phyloP scores from a whole-genome alignment of 768 basidiomycete species.

The Suillus fuscotomentosus region DNA sequence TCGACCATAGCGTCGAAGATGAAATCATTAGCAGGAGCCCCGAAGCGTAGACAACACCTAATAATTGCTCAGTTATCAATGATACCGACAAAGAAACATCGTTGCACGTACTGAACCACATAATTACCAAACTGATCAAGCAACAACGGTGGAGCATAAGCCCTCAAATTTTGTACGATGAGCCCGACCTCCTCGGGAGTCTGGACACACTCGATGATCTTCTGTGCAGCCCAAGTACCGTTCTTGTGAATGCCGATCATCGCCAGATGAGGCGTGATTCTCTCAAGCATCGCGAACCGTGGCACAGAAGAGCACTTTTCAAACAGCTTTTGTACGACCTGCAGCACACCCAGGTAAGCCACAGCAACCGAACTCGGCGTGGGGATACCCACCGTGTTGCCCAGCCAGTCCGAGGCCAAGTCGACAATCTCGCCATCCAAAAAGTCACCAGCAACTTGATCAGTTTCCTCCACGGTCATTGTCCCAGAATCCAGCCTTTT shows the following conservation, averaged over 20 bases:
- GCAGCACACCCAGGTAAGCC: constrained; percentile 6
- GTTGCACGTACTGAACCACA: constrained; percentile 68
- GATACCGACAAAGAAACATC: neutral
- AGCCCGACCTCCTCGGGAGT: constrained; percentile 83
- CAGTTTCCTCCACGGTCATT: constrained; percentile 82
- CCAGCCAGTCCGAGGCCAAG: constrained; percentile 96
- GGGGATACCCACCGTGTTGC: constrained; percentile 64
- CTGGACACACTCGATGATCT: constrained; percentile 94
- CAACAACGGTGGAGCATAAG: constrained; percentile 91
- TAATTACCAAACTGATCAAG: constrained; percentile 94
- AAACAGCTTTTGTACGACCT: constrained; percentile 97
- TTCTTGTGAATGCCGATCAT: constrained; percentile 99
- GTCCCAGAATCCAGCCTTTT: constrained; percentile 91
- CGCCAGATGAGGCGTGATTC: constrained; percentile 89
- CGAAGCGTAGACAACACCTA: constrained; percentile 90
- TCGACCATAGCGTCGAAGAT: constrained; percentile 98
- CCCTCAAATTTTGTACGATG: constrained; percentile 82
- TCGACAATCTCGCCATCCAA: constrained; percentile 94
- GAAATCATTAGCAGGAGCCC: constrained; percentile 87
- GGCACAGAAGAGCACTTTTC: constrained; percentile 80
- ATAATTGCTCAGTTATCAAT: constrained; percentile 10
- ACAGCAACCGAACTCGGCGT: constrained; percentile 4
- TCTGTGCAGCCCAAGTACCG: constrained; percentile 99
- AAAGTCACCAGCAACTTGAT: constrained; percentile 86
- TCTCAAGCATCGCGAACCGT: constrained; percentile 88